Base-by-base conservation (phyloP, 2,329 filamentous ascomycete species). In the Colletotrichum sp. region DNA sequence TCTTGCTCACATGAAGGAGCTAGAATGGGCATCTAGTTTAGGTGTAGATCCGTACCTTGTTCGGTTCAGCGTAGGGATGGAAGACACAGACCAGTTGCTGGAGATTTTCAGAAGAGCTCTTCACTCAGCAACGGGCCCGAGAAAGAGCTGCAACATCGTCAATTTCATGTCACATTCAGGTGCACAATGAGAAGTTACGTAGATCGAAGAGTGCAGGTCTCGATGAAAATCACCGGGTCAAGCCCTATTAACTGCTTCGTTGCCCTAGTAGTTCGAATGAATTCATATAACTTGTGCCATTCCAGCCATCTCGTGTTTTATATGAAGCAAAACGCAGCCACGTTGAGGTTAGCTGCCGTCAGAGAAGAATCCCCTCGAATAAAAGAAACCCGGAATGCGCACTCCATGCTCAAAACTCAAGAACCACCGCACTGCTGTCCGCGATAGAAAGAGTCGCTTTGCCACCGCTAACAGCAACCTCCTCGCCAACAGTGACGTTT, bases 61-160 rank as follows among this genome's bases (percentile, higher is more conserved):
- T 63, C 90, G 97, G 59, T 92, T 99, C 79, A 98, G 96, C 81
- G 94, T 99, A 68, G 97, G 97, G 0, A 85, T 99, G 68, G 97
- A 99, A 83, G 95, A 97, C 76, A 90, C 92, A 1, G 87, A 89
- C 26, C 90, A 92, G 72, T 85, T 99, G 80, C 21, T 28, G 26
- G 18, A 30, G 16, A n/a, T 7, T 7, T 60, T 60, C 13, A 18
- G 26, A 8, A 9, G 2, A 9, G 57, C 57, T 1, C 57, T 60
- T 21, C 1, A 1, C 18, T n/a, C 9, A 12, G 44, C 18, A 21
- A 1, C 2, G 1, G 44, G 44, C 1, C 0, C 18, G 44, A 49
- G 3, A 12, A 4, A 49, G 18, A 0, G 18, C 18, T 2, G 18
- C 44, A 12, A 49, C 0, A 7, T n/a, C 1, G 18, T 1, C 9